Percentiles rank a stretch among this genome's conserved stretches.
Evolutionary conservation across 2,329 filamentous ascomycete genomes (phyloP).

Genomic region (Talaromyces piceae): DNA sequence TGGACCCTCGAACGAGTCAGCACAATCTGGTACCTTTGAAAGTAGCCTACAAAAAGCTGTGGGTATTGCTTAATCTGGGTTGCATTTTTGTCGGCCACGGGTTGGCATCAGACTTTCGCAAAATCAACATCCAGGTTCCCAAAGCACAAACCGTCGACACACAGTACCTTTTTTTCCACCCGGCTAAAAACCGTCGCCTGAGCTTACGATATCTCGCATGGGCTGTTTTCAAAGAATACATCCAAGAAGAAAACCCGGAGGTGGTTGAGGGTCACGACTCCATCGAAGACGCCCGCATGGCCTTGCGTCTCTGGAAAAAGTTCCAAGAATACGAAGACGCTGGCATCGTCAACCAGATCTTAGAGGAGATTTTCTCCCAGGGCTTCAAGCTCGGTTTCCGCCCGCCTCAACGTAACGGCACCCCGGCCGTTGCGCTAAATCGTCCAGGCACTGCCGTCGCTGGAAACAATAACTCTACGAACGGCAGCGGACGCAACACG

Average conservation of each 20-base stretch:
- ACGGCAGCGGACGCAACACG: conserved; percentile 35
- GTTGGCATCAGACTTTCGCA: conserved; percentile 89
- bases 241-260: conserved; percentile 66
- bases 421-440: conserved; percentile 17
- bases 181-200: conserved; percentile 72
- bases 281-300: conserved; percentile 89
- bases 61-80: conserved; percentile 89
- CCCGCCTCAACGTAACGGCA: conserved; percentile 41
- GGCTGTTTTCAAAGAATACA: conserved; percentile 84
- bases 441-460: conserved; percentile 32
- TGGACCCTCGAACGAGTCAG: conserved; percentile 68
- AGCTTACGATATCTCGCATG: conserved; percentile 87
- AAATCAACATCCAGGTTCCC: conserved; percentile 95
- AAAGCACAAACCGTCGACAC: conserved; percentile 89
- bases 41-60: conserved; percentile 93
- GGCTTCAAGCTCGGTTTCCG: conserved; percentile 53
- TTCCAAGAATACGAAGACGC: conserved; percentile 84
- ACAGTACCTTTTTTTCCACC: conserved; percentile 81
- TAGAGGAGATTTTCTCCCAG: conserved; percentile 76
- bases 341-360: conserved; percentile 71
- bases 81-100: conserved; percentile 93
- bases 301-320: conserved; percentile 80
- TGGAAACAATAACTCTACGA: conserved; percentile 23
- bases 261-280: conserved; percentile 64
- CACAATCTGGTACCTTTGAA: conserved; percentile 86